Evolutionary conservation across 768 basidiomycete genomes (phyloP), one percentile per base, ranked within the genome.

Genomic region (Flagelloscypha sp.): DNA sequence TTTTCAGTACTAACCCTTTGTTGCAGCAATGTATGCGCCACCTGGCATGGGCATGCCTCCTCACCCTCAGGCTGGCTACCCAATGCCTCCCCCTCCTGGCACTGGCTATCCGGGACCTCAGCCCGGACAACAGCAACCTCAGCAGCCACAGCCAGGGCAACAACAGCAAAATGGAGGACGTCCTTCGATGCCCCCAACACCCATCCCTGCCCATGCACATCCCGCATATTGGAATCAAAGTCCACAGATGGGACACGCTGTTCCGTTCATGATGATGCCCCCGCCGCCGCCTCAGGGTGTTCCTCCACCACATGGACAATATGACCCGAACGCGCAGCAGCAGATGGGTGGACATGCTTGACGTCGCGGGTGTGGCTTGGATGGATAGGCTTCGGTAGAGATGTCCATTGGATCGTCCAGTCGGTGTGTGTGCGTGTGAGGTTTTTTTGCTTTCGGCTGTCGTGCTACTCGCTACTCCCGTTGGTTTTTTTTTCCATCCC

Each of bases 181-280:
- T 42, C 86, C 83, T 17, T 87, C 86, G 11, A 86, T 89, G 82
- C 87, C 87, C n/a, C 84, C 87, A 7, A 88, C 86, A 7, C 87
- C 88, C 2, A 85, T 89, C 44, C 87, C 84, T 10, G 69, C 81
- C 27, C 86, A 88, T 52, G 81, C 88, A 18, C 85, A 88, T 48
- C 73, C n/a, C n/a, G n/a, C 82, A 56, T 88, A 87, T 57, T 89
- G 89, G 53, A 84, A 87, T 50, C 87, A 87, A 52, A 88, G 85
- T 54, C 87, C 87, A 39, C 87, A 90, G 63, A 87, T 89, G 55
- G 79, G 79, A 58, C 87, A 88, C 48, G 84, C 87, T 22, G 76
- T 84, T 45, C 81, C 84, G 30, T 90, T 89, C 55, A 80, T 73
- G n/a, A 84, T 86, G 82, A 89, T 89, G 84, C 86, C 87, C 81